These are phyloP conservation scores for Hypoxylon sp. DNA, from an alignment of 2,329 filamentous ascomycete species.

Conservation along the genomic window DNA sequence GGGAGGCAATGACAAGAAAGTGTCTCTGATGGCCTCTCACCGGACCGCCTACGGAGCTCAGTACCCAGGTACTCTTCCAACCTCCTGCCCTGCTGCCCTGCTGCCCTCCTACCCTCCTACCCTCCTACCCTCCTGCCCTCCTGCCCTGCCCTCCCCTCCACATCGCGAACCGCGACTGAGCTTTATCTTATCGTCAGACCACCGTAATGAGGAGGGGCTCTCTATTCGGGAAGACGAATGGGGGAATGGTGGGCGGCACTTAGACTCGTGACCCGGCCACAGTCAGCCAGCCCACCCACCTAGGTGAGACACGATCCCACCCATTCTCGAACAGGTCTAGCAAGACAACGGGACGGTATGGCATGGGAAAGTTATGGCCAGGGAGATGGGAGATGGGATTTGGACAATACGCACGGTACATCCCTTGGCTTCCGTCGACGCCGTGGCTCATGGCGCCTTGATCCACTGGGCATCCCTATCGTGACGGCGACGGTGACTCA, in stretches of 20 bases:
- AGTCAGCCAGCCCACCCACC: slow-evolving; percentile 47
- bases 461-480: slow-evolving; percentile 14
- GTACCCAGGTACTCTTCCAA: too few species aligned
- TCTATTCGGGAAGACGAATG: slow-evolving; percentile 35
- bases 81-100: too few species aligned
- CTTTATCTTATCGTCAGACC: slow-evolving; percentile 42
- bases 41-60: slow-evolving; percentile 34
- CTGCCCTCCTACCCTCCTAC: too few species aligned
- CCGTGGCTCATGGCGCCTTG: too few species aligned
- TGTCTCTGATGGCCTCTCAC: slow-evolving; percentile 39
- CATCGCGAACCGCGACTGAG: slow-evolving; percentile 33
- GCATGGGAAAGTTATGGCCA: slow-evolving; percentile 37
- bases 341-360: slow-evolving; percentile 30
- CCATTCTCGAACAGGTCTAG: slow-evolving; percentile 28
- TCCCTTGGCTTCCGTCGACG: slow-evolving; percentile 12
- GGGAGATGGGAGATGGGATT: slow-evolving; percentile 41
- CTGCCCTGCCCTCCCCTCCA: too few species aligned
- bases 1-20: slow-evolving; percentile 33
- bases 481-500: too few species aligned
- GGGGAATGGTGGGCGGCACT: slow-evolving; percentile 41
- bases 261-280: slow-evolving; percentile 46
- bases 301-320: slow-evolving; percentile 47
- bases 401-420: slow-evolving; percentile 19
- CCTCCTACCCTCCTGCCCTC: too few species aligned
- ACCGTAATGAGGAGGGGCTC: slow-evolving; percentile 36